A percentile compares a stretch with the other conserved stretches of the same genome.
phyloP scores from a whole-genome alignment of 148 eudicot species.

The Fagopyrum tataricum region DNA sequence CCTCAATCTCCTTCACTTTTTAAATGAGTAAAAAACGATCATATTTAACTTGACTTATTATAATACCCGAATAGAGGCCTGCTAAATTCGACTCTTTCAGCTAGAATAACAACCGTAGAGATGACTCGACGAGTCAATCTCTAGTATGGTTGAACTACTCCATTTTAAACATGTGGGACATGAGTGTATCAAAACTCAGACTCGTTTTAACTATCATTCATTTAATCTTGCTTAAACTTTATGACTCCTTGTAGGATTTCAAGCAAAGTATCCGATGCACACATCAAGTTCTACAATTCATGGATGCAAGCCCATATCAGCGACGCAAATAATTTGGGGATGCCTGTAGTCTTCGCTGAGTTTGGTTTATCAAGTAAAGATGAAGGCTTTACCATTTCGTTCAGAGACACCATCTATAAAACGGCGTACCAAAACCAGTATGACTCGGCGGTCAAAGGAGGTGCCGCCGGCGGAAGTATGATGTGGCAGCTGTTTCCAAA shows the following conservation, averaged over 20 bases:
- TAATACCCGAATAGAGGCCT: too few relatives aligned
- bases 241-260: background rate
- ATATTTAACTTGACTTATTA: too few relatives aligned
- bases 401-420: slow-evolving; percentile 29
- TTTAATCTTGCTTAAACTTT: background rate
- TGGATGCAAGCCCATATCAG: slow-evolving; percentile 46
- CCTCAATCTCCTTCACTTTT: too few relatives aligned
- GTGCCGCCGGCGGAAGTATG: slow-evolving; percentile 42
- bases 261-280: background rate
- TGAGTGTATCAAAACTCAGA: too few relatives aligned
- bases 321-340: slow-evolving; percentile 34
- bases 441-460: slow-evolving; percentile 42
- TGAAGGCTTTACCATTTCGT: slow-evolving; percentile 16
- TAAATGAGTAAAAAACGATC: too few relatives aligned
- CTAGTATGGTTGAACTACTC: too few relatives aligned
- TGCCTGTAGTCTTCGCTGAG: slow-evolving; percentile 51
- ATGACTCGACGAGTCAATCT: too few relatives aligned
- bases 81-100: too few relatives aligned
- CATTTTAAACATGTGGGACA: too few relatives aligned
- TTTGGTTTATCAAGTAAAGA: slow-evolving; percentile 27
- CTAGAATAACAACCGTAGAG: too few relatives aligned
- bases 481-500: slow-evolving; percentile 51
- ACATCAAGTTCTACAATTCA: slow-evolving; percentile 4
- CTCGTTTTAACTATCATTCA: too few relatives aligned
- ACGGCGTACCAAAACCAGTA: slow-evolving; percentile 30